Conservation (phyloP, 495 filamentous ascomycete species). For the Cladorrhinum samala region DNA sequence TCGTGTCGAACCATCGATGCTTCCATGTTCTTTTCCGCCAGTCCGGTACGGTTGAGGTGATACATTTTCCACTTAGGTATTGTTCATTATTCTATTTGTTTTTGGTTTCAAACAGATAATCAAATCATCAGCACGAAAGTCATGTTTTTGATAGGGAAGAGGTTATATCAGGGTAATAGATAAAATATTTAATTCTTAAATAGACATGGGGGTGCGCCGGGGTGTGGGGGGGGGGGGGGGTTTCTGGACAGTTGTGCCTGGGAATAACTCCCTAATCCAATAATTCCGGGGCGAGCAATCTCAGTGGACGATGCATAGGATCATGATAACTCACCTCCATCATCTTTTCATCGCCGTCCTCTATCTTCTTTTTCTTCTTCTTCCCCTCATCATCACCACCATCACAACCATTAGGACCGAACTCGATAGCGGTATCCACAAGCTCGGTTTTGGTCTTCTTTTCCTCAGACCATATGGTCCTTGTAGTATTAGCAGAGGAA, state of each 20-base stretch:
- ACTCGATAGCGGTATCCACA: background rate
- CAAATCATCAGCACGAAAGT: no score
- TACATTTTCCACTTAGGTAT: slow-evolving; percentile 7
- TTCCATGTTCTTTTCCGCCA: background rate
- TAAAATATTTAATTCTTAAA: no score
- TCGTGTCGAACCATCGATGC: background rate
- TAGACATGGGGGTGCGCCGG: no score
- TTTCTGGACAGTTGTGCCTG: no score
- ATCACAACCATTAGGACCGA: background rate
- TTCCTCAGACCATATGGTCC: no score
- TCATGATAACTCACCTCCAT: slow-evolving; percentile 5
- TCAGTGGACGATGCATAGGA: slow-evolving; percentile 1
- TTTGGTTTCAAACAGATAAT: background rate
- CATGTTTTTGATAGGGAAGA: no score
- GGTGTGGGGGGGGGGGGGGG: no score
- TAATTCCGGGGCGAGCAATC: background rate
- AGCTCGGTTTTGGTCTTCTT: no score
- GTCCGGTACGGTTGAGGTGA: slow-evolving; percentile 2
- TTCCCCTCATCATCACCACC: background rate
- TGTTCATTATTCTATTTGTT: slow-evolving; percentile 6
- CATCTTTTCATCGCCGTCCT: slow-evolving; percentile 3
- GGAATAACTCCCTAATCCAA: no score
- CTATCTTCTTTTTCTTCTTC: background rate
- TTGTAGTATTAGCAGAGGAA: no score
- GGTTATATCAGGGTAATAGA: no score